Evolutionary conservation across 2,329 filamentous ascomycete species (phyloP), one percentile per base, ranked within the genome.

Genomic region (Beauveria sp.): DNA sequence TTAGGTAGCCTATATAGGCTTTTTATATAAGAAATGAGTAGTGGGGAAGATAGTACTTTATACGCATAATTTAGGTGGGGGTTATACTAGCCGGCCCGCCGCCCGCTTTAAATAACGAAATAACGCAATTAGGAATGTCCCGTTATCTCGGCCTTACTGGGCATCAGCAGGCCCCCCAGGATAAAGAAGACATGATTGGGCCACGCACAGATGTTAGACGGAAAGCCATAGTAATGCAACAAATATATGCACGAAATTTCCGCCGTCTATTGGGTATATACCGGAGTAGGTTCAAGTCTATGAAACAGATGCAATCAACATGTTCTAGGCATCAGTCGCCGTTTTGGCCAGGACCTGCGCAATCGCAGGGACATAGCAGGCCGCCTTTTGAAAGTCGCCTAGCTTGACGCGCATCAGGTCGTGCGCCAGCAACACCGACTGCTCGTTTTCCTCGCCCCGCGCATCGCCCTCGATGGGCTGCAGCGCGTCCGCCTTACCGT

Each of bases 401-500:
- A 92, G 75, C 71, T 80, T 85, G 46, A 92, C 84, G 5, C 82
- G 77, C 89, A 93, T 93, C 66, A 90, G 86, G 70, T 95, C 90
- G 72, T 91, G 91, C 1, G 87, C 90, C 61, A 92, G 81, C 62
- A 90, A 79, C 18, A 91, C 84, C 52, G 52, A 57, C 52, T 50
- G 22, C 53, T 61, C 59, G 53, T 24, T 38, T 2, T 57, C 59
- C 52, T 34, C 52, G 22, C 18, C 56, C 12, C 20, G 16, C 4
- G 12, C 43, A 5, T 20, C 68, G 5, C 73, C 70, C 63, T 74
- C 73, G 59, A 67, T 63, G 63, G 66, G 50, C 24, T 68, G 66
- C 61, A 75, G 63, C 50, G 71, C 70, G 30, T 72, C 71, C 14
- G 70, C 63, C 74, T 93, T 93, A 68, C 91, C 88, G 73, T 99